phyloP scores from a whole-genome alignment of 148 eudicot species.

The Arbutus unedo region DNA sequence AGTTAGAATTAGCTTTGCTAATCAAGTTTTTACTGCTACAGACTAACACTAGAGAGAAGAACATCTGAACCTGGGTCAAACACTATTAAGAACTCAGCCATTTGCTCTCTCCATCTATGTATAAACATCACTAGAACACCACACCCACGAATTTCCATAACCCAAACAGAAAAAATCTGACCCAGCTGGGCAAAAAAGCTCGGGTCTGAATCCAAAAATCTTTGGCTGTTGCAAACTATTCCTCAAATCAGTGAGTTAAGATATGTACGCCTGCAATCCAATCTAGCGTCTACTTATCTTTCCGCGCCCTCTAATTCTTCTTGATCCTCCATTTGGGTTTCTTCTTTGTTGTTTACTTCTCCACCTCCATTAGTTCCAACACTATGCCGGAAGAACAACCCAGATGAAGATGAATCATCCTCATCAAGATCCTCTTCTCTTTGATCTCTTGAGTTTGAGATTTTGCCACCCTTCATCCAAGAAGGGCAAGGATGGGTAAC shows the following conservation, averaged over 20 bases:
- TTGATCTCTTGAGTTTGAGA: conserved; percentile 36
- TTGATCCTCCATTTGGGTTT: conserved; percentile 70
- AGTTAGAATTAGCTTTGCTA: not conserved
- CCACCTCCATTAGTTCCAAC: conserved; percentile 35
- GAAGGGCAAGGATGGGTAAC: conserved; percentile 53
- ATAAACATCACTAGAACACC: not conserved
- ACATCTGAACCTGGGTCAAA: not conserved
- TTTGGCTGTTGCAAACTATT: not conserved
- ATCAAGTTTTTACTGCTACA: not conserved
- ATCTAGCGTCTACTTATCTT: conserved; percentile 32
- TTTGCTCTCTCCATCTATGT: not conserved
- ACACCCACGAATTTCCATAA: not conserved
- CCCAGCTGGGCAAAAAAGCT: not conserved
- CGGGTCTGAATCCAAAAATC: not conserved
- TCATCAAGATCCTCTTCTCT: conserved; percentile 56
- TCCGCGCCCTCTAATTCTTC: conserved; percentile 77
- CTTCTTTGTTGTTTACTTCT: conserved; percentile 52
- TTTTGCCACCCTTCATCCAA: conserved; percentile 43
- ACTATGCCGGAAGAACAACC: conserved; percentile 43
- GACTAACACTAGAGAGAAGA: not conserved
- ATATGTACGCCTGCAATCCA: not conserved
- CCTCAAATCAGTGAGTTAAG: not conserved
- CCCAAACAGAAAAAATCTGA: not conserved
- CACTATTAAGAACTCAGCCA: not conserved
- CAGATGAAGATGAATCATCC: conserved; percentile 44